phyloP scores from a whole-genome alignment of 2,329 filamentous ascomycete species.

The Venturia oleaginea region DNA sequence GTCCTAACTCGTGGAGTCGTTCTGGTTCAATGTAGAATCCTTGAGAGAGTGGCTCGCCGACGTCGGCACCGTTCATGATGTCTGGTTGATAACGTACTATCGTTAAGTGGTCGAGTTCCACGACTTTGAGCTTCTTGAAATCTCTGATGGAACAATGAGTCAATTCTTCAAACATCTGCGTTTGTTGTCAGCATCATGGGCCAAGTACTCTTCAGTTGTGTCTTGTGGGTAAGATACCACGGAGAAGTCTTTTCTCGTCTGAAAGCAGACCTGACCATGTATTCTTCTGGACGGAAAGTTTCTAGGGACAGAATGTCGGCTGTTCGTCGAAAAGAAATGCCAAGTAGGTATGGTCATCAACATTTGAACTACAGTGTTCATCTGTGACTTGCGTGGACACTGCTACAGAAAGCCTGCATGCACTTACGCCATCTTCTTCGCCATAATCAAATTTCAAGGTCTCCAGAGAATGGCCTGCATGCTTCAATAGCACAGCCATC shows the following conservation, averaged over 20 bases:
- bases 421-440: neutral
- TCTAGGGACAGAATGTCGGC: neutral
- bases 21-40: neutral
- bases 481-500: neutral
- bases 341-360: neutral
- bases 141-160: neutral
- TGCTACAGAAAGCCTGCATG: neutral
- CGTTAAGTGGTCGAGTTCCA: neutral
- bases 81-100: neutral
- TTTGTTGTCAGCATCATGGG: neutral
- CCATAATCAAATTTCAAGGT: neutral
- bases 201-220: neutral
- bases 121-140: constrained; percentile 1
- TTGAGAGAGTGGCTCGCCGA: neutral
- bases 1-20: neutral
- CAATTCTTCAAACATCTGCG: neutral
- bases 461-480: constrained; percentile 1
- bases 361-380: neutral
- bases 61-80: neutral
- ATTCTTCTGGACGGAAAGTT: neutral
- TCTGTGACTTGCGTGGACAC: neutral
- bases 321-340: neutral
- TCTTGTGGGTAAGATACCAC: neutral
- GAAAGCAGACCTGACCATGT: neutral
- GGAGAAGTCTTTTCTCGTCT: neutral